Percentiles rank a stretch among this genome's conserved stretches.
Evolutionary conservation across 345 rosid species (phyloP).

Genomic region (Euclidium syriacum): DNA sequence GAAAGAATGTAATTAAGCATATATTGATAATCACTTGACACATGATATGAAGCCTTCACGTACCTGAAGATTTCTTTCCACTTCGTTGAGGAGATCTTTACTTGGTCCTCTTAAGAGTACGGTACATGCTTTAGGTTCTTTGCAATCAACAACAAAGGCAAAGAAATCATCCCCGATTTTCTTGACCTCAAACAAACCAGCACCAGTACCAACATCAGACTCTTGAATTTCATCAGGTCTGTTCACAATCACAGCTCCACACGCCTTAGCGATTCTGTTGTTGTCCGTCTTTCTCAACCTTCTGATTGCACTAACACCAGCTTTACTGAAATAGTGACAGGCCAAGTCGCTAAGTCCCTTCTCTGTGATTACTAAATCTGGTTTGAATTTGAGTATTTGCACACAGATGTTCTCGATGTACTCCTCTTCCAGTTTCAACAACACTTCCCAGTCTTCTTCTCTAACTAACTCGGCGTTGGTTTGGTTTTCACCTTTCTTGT

Average conservation of each 20-base stretch:
- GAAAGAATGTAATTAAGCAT: neutral
- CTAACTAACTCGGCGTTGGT: slow-evolving; percentile 87
- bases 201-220: slow-evolving; percentile 93
- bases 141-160: slow-evolving; percentile 82
- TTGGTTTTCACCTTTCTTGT: slow-evolving; percentile 98
- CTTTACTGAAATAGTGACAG: slow-evolving; percentile 87
- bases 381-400: slow-evolving; percentile 85
- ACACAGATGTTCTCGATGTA: slow-evolving; percentile 73
- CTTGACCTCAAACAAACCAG: slow-evolving; percentile 92
- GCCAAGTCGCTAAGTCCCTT: slow-evolving; percentile 99
- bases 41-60: slow-evolving; percentile 1
- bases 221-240: slow-evolving; percentile 95
- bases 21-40: neutral
- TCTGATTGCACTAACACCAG: slow-evolving; percentile 91
- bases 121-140: slow-evolving; percentile 93
- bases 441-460: slow-evolving; percentile 90
- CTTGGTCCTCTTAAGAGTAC: slow-evolving; percentile 95
- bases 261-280: slow-evolving; percentile 92
- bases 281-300: slow-evolving; percentile 91
- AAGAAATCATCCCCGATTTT: slow-evolving; percentile 96
- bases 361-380: slow-evolving; percentile 85
- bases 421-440: slow-evolving; percentile 91
- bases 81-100: slow-evolving; percentile 95
- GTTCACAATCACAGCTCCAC: slow-evolving; percentile 94
- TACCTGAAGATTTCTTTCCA: slow-evolving; percentile 96